Evolutionary conservation across 2,329 filamentous ascomycete genomes (phyloP), one percentile per base, ranked within the genome.

Genomic region (Metarhizium humberi): DNA sequence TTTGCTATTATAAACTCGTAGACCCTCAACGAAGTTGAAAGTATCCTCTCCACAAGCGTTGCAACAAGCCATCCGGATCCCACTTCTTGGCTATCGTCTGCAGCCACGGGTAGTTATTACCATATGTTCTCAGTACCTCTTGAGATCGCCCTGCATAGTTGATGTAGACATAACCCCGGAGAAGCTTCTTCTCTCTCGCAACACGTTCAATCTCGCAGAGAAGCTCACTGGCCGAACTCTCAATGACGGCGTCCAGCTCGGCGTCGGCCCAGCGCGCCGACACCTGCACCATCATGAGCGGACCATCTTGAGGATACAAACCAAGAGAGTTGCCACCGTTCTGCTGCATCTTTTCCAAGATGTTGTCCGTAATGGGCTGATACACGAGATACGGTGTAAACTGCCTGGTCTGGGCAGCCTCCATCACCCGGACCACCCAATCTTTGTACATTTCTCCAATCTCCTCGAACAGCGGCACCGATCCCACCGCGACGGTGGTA

Each of bases 271-370:
- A 70, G 3, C 46, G 52, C 5, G 55, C 42, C 6, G 58, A 48
- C 8, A 69, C n/a, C 55, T 70, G 65, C n/a, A 72, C 61, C 53
- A 71, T 62, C 40, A 65, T 60, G 38, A 69, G 20, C 2, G 70
- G 64, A 6, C 71, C 66, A 10, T 70, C 68, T 16, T 66, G 61
- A 3, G 64, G 62, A 29, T 67, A 62, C 18, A 77, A 59, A 0
- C 73, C 73, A 6, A 76, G 59, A 1, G 73, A 64, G 52, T 77
- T 77, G 13, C 73, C 71, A 4, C 72, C 73, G 16, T 69, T 70
- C 43, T 64, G 62, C 49, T 64, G 57, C 63, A 69, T 69, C 7
- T 62, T 55, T 13, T 65, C 57, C 5, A 69, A 56, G 29, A 72
- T 62, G 43, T 67, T 66, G n/a, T 65, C 60, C 2, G 73, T 57